These are phyloP conservation scores for Yarrowia hollandica DNA, from an alignment of 805 yeast species.

Conservation along the genomic window DNA sequence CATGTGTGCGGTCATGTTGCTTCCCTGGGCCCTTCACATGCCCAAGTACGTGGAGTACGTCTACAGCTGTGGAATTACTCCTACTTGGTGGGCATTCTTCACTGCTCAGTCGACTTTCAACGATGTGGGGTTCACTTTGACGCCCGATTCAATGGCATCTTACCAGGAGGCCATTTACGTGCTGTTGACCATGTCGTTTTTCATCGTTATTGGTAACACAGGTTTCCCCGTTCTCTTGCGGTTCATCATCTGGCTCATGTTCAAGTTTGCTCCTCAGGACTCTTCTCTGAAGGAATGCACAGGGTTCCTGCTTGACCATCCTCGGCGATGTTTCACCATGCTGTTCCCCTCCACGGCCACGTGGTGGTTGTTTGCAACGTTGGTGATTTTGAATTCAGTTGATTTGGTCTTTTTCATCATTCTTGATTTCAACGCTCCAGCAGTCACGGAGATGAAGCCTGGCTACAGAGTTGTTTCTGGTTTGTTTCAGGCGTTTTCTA, in stretches of 20 bases:
- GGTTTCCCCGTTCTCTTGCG: conserved; percentile 87
- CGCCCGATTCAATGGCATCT: conserved; percentile 74
- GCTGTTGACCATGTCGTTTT: conserved; percentile 60
- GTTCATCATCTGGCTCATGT: conserved; percentile 76
- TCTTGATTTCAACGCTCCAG: conserved; percentile 61
- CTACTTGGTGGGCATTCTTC: conserved; percentile 94
- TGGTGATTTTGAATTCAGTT: conserved; percentile 67
- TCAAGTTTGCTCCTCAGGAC: conserved; percentile 61
- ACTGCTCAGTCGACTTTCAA: conserved; percentile 77
- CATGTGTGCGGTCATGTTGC: conserved; percentile 50
- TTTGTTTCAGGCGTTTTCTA: conserved; percentile 83
- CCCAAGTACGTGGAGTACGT: conserved; percentile 40
- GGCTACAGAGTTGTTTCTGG: conserved; percentile 81
- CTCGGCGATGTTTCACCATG: conserved; percentile 93
- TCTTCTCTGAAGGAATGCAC: conserved; percentile 60
- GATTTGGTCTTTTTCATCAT: conserved; percentile 81
- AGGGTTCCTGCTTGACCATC: conserved; percentile 88
- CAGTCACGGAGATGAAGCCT: conserved; percentile 54
- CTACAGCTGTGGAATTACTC: conserved; percentile 59
- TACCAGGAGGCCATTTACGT: conserved; percentile 67
- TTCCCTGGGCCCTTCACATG: conserved; percentile 50
- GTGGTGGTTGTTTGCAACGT: conserved; percentile 84
- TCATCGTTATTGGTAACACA: conserved; percentile 89
- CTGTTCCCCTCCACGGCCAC: conserved; percentile 91
- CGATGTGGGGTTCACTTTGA: conserved; percentile 80